Evolutionary conservation across 345 rosid genomes (phyloP).

Genomic region (Balakata baccata): DNA sequence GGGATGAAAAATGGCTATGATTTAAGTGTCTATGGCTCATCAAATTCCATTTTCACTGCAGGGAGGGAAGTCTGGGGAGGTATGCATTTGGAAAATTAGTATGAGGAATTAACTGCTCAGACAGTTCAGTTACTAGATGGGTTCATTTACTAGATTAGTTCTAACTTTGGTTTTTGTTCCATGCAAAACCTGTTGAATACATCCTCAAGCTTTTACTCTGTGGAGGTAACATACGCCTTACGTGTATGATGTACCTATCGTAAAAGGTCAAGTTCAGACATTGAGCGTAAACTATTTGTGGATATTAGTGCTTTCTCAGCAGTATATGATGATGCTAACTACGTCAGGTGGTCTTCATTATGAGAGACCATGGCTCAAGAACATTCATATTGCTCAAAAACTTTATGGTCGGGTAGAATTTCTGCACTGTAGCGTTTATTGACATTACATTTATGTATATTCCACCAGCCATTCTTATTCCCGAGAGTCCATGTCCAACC

Average conservation of each 20-base stretch:
- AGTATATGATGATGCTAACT: background rate
- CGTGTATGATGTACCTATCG: background rate
- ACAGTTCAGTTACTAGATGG: background rate
- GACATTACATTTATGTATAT: background rate
- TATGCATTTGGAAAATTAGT: too few species aligned
- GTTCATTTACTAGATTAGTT: background rate
- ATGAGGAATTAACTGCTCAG: background rate
- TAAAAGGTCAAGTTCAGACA: too few species aligned
- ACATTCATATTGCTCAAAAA: background rate
- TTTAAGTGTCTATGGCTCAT: background rate
- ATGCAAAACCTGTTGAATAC: constrained; percentile 1
- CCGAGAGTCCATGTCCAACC: background rate
- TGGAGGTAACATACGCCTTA: background rate
- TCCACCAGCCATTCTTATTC: too few species aligned
- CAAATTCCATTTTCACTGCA: background rate
- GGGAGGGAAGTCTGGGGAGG: background rate
- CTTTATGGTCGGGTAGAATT: background rate
- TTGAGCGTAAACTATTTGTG: background rate
- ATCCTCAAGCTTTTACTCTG: background rate
- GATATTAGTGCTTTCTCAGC: background rate
- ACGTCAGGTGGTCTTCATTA: background rate
- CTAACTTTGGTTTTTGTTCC: background rate
- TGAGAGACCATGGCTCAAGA: background rate
- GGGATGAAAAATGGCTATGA: background rate
- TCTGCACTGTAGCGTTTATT: background rate